A percentile compares a stretch with the other conserved stretches of the same genome.
Evolutionary conservation across 2,329 filamentous ascomycete species (phyloP).

Genomic region (Trichophyton benhamiae): DNA sequence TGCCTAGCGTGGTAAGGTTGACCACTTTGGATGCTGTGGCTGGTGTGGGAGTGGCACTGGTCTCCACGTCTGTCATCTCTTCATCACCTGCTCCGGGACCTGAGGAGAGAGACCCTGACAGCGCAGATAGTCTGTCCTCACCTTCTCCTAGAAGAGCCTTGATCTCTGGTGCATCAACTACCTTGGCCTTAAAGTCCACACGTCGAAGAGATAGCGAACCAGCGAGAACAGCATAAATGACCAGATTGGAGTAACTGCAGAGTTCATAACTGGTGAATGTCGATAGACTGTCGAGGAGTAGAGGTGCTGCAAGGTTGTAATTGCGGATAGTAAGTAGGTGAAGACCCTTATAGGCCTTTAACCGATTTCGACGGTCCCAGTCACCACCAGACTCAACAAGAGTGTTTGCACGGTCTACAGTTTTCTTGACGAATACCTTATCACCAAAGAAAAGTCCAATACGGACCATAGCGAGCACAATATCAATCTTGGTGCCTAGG

Average conservation of each 20-base stretch:
- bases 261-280: slow-evolving; percentile 98
- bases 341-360: slow-evolving; percentile 96
- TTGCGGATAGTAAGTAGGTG: slow-evolving; percentile 86
- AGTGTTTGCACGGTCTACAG: slow-evolving; percentile 74
- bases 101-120: slow-evolving; percentile 68
- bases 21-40: slow-evolving; percentile 55
- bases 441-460: slow-evolving; percentile 94
- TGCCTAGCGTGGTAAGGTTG: slow-evolving; percentile 75
- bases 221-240: slow-evolving; percentile 89
- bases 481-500: slow-evolving; percentile 90
- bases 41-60: slow-evolving; percentile 32
- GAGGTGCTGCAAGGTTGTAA: slow-evolving; percentile 76
- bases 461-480: slow-evolving; percentile 91
- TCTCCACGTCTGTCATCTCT: slow-evolving; percentile 51
- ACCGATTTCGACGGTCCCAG: slow-evolving; percentile 94
- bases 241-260: slow-evolving; percentile 88
- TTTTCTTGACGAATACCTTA: slow-evolving; percentile 83
- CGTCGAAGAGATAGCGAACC: slow-evolving; percentile 90
- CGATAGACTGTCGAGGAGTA: slow-evolving; percentile 90
- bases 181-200: slow-evolving; percentile 97
- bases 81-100: slow-evolving; percentile 67
- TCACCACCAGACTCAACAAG: slow-evolving; percentile 92
- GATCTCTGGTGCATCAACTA: slow-evolving; percentile 96
- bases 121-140: slow-evolving; percentile 73
- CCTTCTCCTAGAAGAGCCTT: slow-evolving; percentile 87